Base-by-base conservation (phyloP, 257 asterid species). In the Solanum dulcamara region DNA sequence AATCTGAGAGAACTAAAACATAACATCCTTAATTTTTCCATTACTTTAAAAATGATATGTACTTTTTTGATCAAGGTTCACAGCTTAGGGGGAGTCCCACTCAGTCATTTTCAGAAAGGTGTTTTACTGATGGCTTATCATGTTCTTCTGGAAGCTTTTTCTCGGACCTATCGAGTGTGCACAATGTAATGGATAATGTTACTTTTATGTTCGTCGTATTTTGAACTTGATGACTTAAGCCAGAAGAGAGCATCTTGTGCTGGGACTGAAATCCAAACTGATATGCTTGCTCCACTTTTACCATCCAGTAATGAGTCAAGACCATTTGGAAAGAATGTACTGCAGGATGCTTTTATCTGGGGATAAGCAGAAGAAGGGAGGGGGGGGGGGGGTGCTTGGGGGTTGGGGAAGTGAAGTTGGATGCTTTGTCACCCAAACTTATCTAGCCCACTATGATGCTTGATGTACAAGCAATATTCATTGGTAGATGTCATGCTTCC, bases 301-400 rank as follows among this genome's bases (percentile, higher is more conserved):
- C 51, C 82, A 55, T 86, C 87, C 33, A 79, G 77, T 85, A 64
- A 44, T 68, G 53, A 55, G 75, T 82, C 86, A 35, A 20, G 84
- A 55, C 79, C 81, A 81, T 33, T 74, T 38, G 85, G 83, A 26
- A 83, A 55, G 28, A 83, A 79, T 83, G 88, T 86, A 64, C 42
- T 91, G 81, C 87, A 91, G 86, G 93, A 91, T 79, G 85, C 89
- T 80, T 84, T 89, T 81, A 88, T 90, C 51, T 90, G 93, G 93
- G 93, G 93, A 60, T 90, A 86, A 83, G 93, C 90, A 55, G 89
- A 86, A 35, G 90, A 89, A 30, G n/a, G n/a, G n/a, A n/a, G n/a
- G n/a, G n/a, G n/a, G n/a, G n/a, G n/a, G 86, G 89, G 83, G 90
- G 90, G 30, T 89, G 68, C 50, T 86, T 88, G 10, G 85, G 71